Conservation (phyloP, 345 rosid species). For the Bruguiera gymnorhiza region DNA sequence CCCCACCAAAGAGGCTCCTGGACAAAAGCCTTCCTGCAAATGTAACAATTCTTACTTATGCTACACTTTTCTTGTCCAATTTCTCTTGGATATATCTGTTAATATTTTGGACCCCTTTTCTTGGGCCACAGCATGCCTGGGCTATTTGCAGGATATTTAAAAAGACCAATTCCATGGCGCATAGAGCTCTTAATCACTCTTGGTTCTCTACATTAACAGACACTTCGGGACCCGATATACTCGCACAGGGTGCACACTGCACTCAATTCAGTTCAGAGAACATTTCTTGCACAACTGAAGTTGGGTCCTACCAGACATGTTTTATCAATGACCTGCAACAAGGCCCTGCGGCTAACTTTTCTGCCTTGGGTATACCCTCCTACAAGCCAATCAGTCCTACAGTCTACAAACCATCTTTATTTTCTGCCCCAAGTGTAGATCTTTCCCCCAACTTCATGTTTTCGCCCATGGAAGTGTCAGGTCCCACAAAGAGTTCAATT, state of each 20-base stretch:
- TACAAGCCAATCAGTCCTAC: constrained; percentile 25
- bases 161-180: constrained; percentile 71
- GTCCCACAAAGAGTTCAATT: constrained; percentile 16
- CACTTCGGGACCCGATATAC: constrained; percentile 24
- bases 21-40: constrained; percentile 62
- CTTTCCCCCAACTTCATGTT: constrained; percentile 32
- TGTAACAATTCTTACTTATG: constrained; percentile 30
- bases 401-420: constrained; percentile 24
- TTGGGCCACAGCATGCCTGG: constrained; percentile 68
- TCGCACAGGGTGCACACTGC: constrained; percentile 24
- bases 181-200: constrained; percentile 57
- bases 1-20: constrained; percentile 46
- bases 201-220: constrained; percentile 42
- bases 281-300: constrained; percentile 51
- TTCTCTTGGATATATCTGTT: background rate
- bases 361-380: constrained; percentile 26
- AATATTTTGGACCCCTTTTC: background rate
- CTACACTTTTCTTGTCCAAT: background rate
- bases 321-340: constrained; percentile 28
- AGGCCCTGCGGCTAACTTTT: constrained; percentile 27
- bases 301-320: constrained; percentile 38
- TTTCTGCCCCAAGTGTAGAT: constrained; percentile 29
- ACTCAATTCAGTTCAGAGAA: constrained; percentile 43
- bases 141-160: constrained; percentile 96
- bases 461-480: constrained; percentile 34